Evolutionary conservation across 306 rosid genomes (phyloP).

Genomic region (Cucurbita argyrosperma): DNA sequence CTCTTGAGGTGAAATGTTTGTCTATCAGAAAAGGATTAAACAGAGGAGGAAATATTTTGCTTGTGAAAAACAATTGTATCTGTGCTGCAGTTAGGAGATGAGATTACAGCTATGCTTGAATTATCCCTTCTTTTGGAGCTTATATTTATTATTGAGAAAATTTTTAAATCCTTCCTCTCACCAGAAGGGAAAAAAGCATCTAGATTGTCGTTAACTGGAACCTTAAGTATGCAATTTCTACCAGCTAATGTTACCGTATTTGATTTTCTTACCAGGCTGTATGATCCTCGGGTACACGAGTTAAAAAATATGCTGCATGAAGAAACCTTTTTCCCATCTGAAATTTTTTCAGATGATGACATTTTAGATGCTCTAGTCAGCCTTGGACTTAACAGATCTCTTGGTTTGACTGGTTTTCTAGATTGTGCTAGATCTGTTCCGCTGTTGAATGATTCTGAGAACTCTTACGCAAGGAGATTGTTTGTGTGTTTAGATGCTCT

Average conservation of each 20-base stretch:
- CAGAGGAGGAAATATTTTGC: not conserved
- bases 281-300: slow-evolving; percentile 81
- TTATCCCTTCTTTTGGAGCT: not conserved
- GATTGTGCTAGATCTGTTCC: slow-evolving; percentile 88
- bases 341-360: slow-evolving; percentile 45
- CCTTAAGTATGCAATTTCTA: not conserved
- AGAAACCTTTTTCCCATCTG: slow-evolving; percentile 71
- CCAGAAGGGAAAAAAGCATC: not conserved
- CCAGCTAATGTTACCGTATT: slow-evolving; percentile 11
- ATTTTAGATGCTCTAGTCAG: slow-evolving; percentile 57
- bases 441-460: slow-evolving; percentile 43
- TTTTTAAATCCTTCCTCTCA: not conserved
- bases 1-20: not conserved
- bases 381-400: slow-evolving; percentile 73
- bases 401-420: slow-evolving; percentile 77
- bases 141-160: not conserved
- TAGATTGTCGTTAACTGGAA: not conserved
- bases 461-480: slow-evolving; percentile 38
- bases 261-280: slow-evolving; percentile 57
- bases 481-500: slow-evolving; percentile 48
- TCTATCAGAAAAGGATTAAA: not conserved
- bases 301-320: slow-evolving; percentile 48
- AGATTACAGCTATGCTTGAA: not conserved
- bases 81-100: not conserved
- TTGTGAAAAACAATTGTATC: not conserved